A percentile compares a stretch with the other conserved stretches of the same genome.
These are phyloP conservation scores for Teratosphaeria epicoccoides DNA, from an alignment of 2,329 filamentous ascomycete genomes.

Conservation along the genomic window DNA sequence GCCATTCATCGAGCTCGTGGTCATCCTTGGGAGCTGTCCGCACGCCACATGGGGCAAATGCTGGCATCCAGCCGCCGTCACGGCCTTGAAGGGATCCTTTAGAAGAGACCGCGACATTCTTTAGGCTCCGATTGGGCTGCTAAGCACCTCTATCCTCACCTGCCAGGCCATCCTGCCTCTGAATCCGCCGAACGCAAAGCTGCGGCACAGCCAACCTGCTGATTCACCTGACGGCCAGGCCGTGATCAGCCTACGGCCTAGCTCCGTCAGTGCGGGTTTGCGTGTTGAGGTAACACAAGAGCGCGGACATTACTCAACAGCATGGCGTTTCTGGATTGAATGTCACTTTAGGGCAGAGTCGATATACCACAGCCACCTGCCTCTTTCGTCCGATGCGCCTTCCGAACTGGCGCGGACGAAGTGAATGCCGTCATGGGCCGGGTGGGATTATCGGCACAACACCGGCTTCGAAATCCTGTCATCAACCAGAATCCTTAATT, in stretches of 20 bases:
- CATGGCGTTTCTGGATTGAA: background rate
- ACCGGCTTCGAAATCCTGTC: no score
- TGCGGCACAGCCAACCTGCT: background rate
- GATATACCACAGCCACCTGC: background rate
- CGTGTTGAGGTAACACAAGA: no score
- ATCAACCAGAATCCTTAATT: no score
- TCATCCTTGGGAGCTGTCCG: background rate
- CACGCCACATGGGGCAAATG: no score
- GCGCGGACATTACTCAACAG: no score
- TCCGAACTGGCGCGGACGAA: background rate
- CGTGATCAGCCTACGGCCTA: no score
- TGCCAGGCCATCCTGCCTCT: no score
- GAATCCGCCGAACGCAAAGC: background rate
- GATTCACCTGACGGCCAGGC: no score
- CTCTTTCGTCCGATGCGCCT: background rate
- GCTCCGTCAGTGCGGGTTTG: no score
- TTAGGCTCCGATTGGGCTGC: background rate
- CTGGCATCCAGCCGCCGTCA: background rate
- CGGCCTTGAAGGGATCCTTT: background rate
- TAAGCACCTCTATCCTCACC: no score
- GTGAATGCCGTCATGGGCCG: background rate
- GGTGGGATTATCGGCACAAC: background rate
- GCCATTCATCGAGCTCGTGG: background rate
- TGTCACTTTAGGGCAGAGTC: background rate
- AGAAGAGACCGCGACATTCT: background rate